A percentile compares a stretch with the other conserved stretches of the same genome.
Conservation (phyloP, 176 grass and related monocot species). For the Oryza brachyantha region DNA sequence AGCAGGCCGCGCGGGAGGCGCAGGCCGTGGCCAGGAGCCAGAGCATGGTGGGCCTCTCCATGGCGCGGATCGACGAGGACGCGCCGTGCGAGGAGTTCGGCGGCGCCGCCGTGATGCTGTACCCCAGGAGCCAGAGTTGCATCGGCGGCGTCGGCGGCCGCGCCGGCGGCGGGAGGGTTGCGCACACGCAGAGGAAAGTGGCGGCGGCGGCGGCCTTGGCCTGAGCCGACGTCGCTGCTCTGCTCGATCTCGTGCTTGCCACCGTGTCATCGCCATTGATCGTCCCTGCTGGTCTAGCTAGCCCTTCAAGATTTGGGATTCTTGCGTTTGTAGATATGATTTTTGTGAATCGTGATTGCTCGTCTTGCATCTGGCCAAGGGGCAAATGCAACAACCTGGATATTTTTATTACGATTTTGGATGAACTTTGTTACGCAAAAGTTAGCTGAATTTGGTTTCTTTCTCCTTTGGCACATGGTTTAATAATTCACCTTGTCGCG, state of each 20-base stretch:
- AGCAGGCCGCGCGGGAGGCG: not conserved
- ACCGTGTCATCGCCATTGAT: not conserved
- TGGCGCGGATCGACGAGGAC: constrained; percentile 56
- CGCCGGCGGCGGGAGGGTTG: not conserved
- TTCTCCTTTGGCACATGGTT: no score
- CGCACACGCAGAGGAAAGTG: constrained; percentile 12
- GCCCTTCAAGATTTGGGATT: not conserved
- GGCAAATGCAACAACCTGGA: not conserved
- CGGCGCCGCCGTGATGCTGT: not conserved
- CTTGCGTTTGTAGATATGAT: constrained; percentile 5
- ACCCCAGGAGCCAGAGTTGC: constrained; percentile 41
- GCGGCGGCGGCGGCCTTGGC: not conserved
- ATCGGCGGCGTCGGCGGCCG: not conserved
- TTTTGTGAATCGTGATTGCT: not conserved
- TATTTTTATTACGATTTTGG: not conserved
- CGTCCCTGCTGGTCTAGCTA: not conserved
- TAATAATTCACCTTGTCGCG: not conserved
- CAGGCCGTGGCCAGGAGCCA: constrained; percentile 40
- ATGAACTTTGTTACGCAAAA: not conserved
- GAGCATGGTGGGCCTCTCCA: constrained; percentile 41
- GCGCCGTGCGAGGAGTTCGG: constrained; percentile 49
- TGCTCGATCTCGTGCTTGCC: not conserved
- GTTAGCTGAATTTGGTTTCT: no score
- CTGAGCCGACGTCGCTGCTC: constrained; percentile 12
- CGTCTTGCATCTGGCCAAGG: not conserved